Percentiles rank a stretch among this genome's conserved stretches.
Evolutionary conservation across 1,139 yeast genomes (phyloP).

Genomic region (Candida tetrigidarum): DNA sequence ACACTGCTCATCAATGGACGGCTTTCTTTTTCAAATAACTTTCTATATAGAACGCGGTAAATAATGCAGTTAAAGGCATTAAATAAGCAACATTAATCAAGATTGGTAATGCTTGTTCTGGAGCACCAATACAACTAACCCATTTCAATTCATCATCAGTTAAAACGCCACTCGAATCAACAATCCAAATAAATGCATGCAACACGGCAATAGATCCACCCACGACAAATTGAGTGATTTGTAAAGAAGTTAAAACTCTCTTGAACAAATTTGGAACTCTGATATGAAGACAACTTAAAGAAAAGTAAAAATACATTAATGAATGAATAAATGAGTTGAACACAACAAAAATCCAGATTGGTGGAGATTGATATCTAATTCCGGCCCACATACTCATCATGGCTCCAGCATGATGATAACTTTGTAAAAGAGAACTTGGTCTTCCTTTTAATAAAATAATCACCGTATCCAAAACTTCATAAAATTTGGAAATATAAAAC

Average conservation of each 20-base stretch:
- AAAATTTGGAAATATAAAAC: constrained; percentile 73
- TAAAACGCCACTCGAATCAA: constrained; percentile 44
- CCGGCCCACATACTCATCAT: constrained; percentile 89
- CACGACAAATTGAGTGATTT: constrained; percentile 68
- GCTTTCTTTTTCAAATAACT: constrained; percentile 48
- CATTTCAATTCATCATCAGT: constrained; percentile 24
- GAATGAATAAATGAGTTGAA: constrained; percentile 80
- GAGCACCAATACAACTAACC: constrained; percentile 58
- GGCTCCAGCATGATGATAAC: constrained; percentile 83
- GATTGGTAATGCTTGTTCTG: constrained; percentile 68
- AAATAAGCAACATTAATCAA: constrained; percentile 66
- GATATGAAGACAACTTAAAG: constrained; percentile 64
- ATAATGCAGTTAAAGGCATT: constrained; percentile 71
- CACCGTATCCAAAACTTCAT: constrained; percentile 72
- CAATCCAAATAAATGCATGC: constrained; percentile 65
- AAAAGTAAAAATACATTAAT: constrained; percentile 75
- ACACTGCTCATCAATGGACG: neutral
- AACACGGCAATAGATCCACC: constrained; percentile 72
- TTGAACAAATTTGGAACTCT: constrained; percentile 63
- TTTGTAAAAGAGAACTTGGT: constrained; percentile 69
- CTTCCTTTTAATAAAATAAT: constrained; percentile 72
- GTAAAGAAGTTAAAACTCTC: constrained; percentile 66
- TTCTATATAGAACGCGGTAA: constrained; percentile 71
- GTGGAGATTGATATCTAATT: constrained; percentile 70
- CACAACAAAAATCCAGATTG: constrained; percentile 81